Conservation (phyloP, 257 asterid species). For the Henckelia pumila region DNA sequence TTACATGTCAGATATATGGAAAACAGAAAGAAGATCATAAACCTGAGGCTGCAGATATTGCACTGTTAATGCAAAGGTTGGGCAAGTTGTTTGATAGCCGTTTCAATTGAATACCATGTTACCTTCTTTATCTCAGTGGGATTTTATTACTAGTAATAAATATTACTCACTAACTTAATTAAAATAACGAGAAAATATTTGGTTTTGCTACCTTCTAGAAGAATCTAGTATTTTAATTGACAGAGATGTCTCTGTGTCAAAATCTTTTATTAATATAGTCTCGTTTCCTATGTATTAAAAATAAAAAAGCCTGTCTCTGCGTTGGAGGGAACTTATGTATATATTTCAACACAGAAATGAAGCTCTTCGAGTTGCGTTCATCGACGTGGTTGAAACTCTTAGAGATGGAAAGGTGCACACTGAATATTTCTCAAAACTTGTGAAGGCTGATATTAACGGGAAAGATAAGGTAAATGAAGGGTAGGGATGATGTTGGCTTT, state of each 20-base stretch:
- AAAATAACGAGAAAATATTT: conserved; percentile 5
- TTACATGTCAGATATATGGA: conserved; percentile 98
- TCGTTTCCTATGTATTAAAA: too few species aligned
- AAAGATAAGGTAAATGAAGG: conserved; percentile 70
- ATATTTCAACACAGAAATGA: conserved; percentile 57
- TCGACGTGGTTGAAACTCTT: conserved; percentile 87
- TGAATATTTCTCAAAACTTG: conserved; percentile 88
- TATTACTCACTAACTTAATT: conserved; percentile 3
- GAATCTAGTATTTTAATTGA: conserved; percentile 20
- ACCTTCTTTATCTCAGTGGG: not conserved
- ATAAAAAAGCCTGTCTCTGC: too few species aligned
- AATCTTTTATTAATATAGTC: too few species aligned
- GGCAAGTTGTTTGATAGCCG: not conserved
- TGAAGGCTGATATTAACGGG: conserved; percentile 91
- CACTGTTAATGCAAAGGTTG: conserved; percentile 95
- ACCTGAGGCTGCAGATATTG: conserved; percentile 98
- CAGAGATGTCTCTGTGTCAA: not conserved
- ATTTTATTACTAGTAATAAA: conserved; percentile 5
- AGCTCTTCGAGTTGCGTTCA: conserved; percentile 98
- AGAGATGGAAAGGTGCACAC: conserved; percentile 79
- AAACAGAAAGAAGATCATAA: conserved; percentile 93
- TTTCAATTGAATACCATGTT: conserved; percentile 22
- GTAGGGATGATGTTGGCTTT: not conserved
- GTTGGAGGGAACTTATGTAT: too few species aligned
- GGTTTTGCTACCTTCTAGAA: conserved; percentile 1